Evolutionary conservation across 768 basidiomycete species (phyloP), one percentile per base, ranked within the genome.

Genomic region (Amanita muscaria): DNA sequence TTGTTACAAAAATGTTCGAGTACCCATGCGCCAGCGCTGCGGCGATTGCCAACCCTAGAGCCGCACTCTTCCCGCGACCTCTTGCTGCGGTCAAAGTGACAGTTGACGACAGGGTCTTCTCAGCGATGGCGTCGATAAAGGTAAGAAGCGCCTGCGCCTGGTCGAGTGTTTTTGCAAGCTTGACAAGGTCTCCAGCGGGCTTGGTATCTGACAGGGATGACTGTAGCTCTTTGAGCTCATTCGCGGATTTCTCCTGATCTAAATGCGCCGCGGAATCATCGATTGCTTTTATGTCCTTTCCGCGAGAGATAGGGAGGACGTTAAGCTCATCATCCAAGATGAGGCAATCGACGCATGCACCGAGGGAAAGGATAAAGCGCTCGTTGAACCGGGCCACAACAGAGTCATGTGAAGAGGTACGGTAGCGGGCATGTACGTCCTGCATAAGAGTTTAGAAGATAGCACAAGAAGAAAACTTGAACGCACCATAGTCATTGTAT

Each of bases 241-340:
- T 80, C 6, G 58, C 68, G 53, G 73, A 60, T 29, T 44, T 30
- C 12, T 46, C 33, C 39, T 27, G 37, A 21, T 27, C 4, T 3
- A 36, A 22, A 45, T 51, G 62, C 53, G 30, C 52, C 55, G 57
- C 65, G 1, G 50, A 48, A 61, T 76, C 66, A 60, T 77, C 63
- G 16, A 90, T 60, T 0, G 85, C 77, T 1, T 68, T 67, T 55
- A 98, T 94, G 58, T 97, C 88, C 65, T 98, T 98, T 31, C 88
- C 94, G 22, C 82, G 83, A 3, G 93, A 97, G 16, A 99, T 81
- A 3, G 96, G 96, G 5, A 99, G 77, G 10, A 98, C 93, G 59
- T 98, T 98, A 34, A 99, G 78, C 62, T 99, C 96, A 57, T 99
- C 96, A 57, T 99, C 96, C 40, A 99, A 76, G 19, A 98, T 81